Conservation (phyloP, 2,329 filamentous ascomycete species). For the Magnaporthales sp. region DNA sequence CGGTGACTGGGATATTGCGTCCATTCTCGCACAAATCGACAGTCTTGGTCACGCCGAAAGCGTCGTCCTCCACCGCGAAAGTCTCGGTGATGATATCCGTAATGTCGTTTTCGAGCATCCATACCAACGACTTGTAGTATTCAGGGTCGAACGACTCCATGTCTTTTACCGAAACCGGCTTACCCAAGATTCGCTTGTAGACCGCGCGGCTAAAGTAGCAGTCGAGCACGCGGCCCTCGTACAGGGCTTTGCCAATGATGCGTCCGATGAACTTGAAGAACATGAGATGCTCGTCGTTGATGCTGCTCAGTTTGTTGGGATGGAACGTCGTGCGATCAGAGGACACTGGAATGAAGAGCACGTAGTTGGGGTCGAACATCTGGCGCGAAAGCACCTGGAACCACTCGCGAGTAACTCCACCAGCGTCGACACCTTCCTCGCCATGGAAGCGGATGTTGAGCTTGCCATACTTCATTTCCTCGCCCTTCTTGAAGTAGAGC, state of each 20-base stretch:
- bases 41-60: slow-evolving; percentile 81
- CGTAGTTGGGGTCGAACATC: slow-evolving; percentile 99
- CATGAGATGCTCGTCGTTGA: slow-evolving; percentile 91
- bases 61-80: slow-evolving; percentile 88
- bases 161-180: slow-evolving; percentile 93
- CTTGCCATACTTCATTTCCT: slow-evolving; percentile 99
- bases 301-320: slow-evolving; percentile 84
- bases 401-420: slow-evolving; percentile 96
- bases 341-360: slow-evolving; percentile 90
- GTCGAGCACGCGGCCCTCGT: slow-evolving; percentile 90
- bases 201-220: slow-evolving; percentile 98
- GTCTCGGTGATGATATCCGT: slow-evolving; percentile 96
- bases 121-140: slow-evolving; percentile 96
- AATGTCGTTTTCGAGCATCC: slow-evolving; percentile 98
- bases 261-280: slow-evolving; percentile 99
- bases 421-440: slow-evolving; percentile 95
- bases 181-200: slow-evolving; percentile 94
- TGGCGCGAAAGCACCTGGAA: slow-evolving; percentile 95
- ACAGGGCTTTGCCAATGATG: slow-evolving; percentile 95
- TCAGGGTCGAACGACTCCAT: slow-evolving; percentile 98
- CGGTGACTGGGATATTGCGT: slow-evolving; percentile 85
- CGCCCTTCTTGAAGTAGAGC: slow-evolving; percentile 92
- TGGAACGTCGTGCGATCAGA: slow-evolving; percentile 98
- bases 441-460: slow-evolving; percentile 95
- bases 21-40: slow-evolving; percentile 84